A percentile compares a stretch with the other conserved stretches of the same genome.
Evolutionary conservation across 2,329 filamentous ascomycete genomes (phyloP).

Genomic region (Phoma herbarum): DNA sequence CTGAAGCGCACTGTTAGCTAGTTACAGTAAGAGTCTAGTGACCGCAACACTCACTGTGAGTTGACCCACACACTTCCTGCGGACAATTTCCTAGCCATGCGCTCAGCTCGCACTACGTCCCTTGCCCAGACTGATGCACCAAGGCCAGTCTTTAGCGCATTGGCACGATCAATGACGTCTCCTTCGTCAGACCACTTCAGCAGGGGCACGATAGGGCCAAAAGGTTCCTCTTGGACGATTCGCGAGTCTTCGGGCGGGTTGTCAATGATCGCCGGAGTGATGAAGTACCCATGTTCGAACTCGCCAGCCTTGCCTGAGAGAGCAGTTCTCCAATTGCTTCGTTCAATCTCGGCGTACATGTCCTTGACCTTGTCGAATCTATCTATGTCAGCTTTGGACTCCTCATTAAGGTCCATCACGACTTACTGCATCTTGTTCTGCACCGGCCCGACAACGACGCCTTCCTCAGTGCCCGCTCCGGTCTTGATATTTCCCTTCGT

Average conservation of each 20-base stretch:
- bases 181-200: conserved; percentile 67
- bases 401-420: neutral
- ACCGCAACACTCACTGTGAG: conserved; percentile 40
- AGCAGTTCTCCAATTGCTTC: conserved; percentile 61
- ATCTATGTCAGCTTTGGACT: conserved; percentile 15
- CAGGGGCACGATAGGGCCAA: conserved; percentile 71
- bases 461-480: conserved; percentile 35
- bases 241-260: conserved; percentile 65
- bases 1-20: neutral
- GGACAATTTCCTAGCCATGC: conserved; percentile 56
- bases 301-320: conserved; percentile 53
- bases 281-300: conserved; percentile 61
- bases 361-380: conserved; percentile 65
- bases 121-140: conserved; percentile 61
- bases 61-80: conserved; percentile 65
- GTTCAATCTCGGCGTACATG: conserved; percentile 64
- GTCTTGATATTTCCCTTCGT: conserved; percentile 53
- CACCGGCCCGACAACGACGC: conserved; percentile 42
- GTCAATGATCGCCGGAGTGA: conserved; percentile 66
- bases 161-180: conserved; percentile 57
- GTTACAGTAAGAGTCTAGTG: too few species aligned
- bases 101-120: conserved; percentile 52
- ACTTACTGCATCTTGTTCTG: conserved; percentile 38
- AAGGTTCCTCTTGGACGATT: conserved; percentile 68
- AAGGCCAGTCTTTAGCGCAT: conserved; percentile 59